Evolutionary conservation across 2,329 filamentous ascomycete species (phyloP), one percentile per base, ranked within the genome.

Genomic region (Aureobasidium sp.): DNA sequence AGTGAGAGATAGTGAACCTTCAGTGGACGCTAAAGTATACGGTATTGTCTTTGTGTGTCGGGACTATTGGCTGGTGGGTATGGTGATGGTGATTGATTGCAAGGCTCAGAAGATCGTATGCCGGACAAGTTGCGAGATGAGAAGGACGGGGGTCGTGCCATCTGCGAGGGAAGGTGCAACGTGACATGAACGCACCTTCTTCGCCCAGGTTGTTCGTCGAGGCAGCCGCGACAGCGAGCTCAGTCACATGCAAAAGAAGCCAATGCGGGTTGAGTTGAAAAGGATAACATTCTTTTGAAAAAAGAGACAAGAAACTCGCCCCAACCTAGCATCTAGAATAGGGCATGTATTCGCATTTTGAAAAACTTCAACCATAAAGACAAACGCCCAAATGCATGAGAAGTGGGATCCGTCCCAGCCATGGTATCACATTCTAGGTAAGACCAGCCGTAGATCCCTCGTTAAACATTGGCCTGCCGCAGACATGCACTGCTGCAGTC

Each of bases 381-480:
- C 35, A 60, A 63, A 63, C 61, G 53, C 61, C 61, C 53, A 63
- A 52, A 63, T 63, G 61, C 61, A 58, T 52, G 48, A 60, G 37
- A 60, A 63, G 48, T 50, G 47, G 53, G 42, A 52, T 42, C 53
- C 53, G 53, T 58, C 54, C 42, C 54, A 48, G 54, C 54, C 40
- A 47, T 52, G 60, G 49, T 54, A 61, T 54, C 60, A 61, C 60
- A 56, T 45, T 54, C 60, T 53, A 50, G 57, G 42, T 42, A 56
- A 61, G 31, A 54, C 60, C 50, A 48, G 49, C 37, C 48, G 40
- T 61, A 54, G 50, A 61, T 61, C 60, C 60, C 60, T 61, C 60
- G 60, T 61, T 19, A 56, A 54, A 49, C 49, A 48, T 56, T 49
- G 49, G 42, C 22, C 49, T 37, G 40, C 59, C 12, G 60, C 60